phyloP scores from a whole-genome alignment of 2,329 filamentous ascomycete species.

The Balansia obtecta region DNA sequence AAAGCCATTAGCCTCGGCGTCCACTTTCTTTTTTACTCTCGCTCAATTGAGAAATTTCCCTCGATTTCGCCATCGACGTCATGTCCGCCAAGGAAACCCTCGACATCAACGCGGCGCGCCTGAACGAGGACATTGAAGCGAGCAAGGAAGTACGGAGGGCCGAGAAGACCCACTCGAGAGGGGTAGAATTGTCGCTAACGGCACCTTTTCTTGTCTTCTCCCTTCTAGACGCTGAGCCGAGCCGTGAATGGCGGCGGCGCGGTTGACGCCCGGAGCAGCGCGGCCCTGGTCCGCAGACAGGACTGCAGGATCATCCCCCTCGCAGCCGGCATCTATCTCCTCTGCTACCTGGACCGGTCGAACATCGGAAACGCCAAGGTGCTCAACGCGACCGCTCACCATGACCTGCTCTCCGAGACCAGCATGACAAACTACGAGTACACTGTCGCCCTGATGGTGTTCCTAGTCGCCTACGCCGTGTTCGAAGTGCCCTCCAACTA shows the following conservation, averaged over 20 bases:
- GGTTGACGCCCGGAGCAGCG: not conserved
- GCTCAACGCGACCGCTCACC: slow-evolving; percentile 43
- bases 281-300: slow-evolving; percentile 28
- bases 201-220: no score
- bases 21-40: no score
- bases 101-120: not conserved
- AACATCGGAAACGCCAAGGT: slow-evolving; percentile 61
- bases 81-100: not conserved
- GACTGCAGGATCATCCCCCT: slow-evolving; percentile 52
- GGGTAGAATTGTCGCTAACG: not conserved
- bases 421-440: slow-evolving; percentile 50
- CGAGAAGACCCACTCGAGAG: not conserved
- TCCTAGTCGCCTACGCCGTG: slow-evolving; percentile 45
- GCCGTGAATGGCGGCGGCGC: no score
- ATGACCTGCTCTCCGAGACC: slow-evolving; percentile 52
- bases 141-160: not conserved
- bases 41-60: no score
- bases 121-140: not conserved
- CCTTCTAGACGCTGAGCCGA: no score
- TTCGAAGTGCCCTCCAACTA: slow-evolving; percentile 58
- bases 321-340: slow-evolving; percentile 50
- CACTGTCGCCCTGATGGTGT: slow-evolving; percentile 44
- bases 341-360: slow-evolving; percentile 55
- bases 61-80: no score
- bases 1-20: no score